Evolutionary conservation across 257 asterid species (phyloP), one percentile per base, ranked within the genome.

Genomic region (Avicennia marina): DNA sequence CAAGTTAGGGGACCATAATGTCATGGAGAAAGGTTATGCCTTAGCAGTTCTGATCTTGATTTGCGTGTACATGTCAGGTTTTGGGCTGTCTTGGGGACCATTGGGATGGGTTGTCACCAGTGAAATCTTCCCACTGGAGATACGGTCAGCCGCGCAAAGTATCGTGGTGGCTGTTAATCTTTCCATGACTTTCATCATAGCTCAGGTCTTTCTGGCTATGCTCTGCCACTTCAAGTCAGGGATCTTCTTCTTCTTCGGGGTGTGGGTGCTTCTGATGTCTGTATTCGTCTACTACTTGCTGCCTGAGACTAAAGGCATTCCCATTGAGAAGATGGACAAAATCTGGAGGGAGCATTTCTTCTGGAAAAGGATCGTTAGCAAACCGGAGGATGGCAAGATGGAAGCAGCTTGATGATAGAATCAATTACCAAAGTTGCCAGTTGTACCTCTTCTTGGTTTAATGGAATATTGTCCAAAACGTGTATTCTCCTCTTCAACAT

Each of bases 41-140:
- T 11, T 60, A 7, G n/a, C 56, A 11, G 50, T 80, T 18, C 36
- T 80, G 59, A 60, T 57, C 11, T 10, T 75, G 7, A 53, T 77
- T 0, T 40, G 76, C 22, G 4, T 72, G 7, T 81, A 77, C 46
- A 53, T 77, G 15, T 71, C 68, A 4, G 84, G 78, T 6, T 81
- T 72, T 56, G 77, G 80, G 39, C 7, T 68, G 26, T 76, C 81
- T 11, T 76, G 83, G 86, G 86, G 86, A 1, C 86, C 86, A 3
- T 29, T 78, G 7, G 88, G 82, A 32, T 77, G 78, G 74, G 17
- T 77, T 2, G 67, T 81, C 3, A 72, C 84, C 3, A 78, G 88
- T 32, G 88, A 81, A 65, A 77, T 81, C 0, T 81, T 69, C 24
- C 80, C 88, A 6, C 24, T 77, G 66, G 88, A 81, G 11, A 74